Percentiles rank a stretch among this genome's conserved stretches.
These are phyloP conservation scores for Phytophthora idaei DNA, from an alignment of 352 stramenopile species.

Conservation along the genomic window DNA sequence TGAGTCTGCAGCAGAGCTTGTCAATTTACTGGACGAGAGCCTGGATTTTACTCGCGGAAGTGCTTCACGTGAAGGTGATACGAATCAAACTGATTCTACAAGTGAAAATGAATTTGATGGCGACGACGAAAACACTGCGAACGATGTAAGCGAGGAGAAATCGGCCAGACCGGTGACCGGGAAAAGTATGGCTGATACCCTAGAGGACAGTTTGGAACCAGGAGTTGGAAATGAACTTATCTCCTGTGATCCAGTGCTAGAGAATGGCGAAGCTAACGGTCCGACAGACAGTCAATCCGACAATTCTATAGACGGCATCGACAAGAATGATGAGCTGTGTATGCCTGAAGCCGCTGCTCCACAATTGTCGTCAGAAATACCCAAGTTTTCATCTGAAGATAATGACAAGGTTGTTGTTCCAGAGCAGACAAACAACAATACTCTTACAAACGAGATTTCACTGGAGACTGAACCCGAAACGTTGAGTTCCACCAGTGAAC, in stretches of 20 bases:
- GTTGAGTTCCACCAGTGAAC: neutral
- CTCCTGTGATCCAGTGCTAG: neutral
- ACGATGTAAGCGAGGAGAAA: slow-evolving; percentile 1
- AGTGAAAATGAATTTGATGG: slow-evolving; percentile 14
- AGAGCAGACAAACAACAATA: slow-evolving; percentile 1
- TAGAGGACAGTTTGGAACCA: slow-evolving; percentile 10
- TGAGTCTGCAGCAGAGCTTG: slow-evolving; percentile 43
- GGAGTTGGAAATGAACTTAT: slow-evolving; percentile 4
- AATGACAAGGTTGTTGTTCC: neutral
- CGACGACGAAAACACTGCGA: slow-evolving; percentile 14
- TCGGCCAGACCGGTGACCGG: neutral
- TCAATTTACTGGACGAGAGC: slow-evolving; percentile 68
- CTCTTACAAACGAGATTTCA: neutral
- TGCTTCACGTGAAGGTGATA: slow-evolving; percentile 9
- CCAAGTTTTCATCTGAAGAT: neutral
- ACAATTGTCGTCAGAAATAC: neutral
- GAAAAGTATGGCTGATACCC: neutral
- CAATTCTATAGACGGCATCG: neutral
- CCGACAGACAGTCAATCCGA: slow-evolving; percentile 25
- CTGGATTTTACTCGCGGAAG: slow-evolving; percentile 32
- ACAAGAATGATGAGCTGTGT: neutral
- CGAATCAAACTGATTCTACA: slow-evolving; percentile 5
- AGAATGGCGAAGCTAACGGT: neutral
- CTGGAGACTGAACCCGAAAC: neutral
- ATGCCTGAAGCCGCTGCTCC: slow-evolving; percentile 1